Evolutionary conservation across 805 yeast genomes (phyloP), one percentile per base, ranked within the genome.

Genomic region (Candida ipomoeae): DNA sequence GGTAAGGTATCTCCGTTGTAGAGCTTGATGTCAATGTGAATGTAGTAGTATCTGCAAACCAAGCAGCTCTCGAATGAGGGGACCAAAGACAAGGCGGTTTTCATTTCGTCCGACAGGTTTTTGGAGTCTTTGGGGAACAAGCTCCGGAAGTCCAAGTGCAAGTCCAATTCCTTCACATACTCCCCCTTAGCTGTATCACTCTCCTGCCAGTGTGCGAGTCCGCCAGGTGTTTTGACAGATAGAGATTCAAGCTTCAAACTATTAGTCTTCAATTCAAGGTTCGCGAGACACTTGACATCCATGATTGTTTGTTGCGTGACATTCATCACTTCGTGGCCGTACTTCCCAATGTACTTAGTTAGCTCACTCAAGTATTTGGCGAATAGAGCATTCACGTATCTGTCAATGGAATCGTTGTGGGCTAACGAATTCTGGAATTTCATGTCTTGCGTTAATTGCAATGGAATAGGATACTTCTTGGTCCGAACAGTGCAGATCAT

Each of bases 21-120:
- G 15, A 63, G 51, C 54, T 55, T 55, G 17, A 63, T 52, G 14
- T 53, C 51, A 11, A 62, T 50, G 33, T 47, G 48, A 20, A 61
- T 45, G 50, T 58, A 65, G 57, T 65, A 65, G 49, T 56, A 57
- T 8, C 69, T 56, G 18, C 67, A 66, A 37, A 64, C 49, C 17
- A 65, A 58, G 44, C 69, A 65, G 37, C 65, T 63, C 48, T 65
- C 68, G 50, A 64, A 65, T 13, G 60, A 56, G 10, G 69, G 69
- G 14, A 65, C 65, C 23, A 65, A 47, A 23, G 55, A 50, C 42
- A 58, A 51, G 5, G 58, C 62, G 13, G 54, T 53, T n/a, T 40
- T 45, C 42, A 50, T 14, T 14, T 63, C 62, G 23, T 51, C 55
- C 6, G 48, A 40, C 17, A 49, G 52, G 3, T 50, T 40, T 34